Conservation (phyloP, 495 filamentous ascomycete genomes). For the Penicillium riverlandense region DNA sequence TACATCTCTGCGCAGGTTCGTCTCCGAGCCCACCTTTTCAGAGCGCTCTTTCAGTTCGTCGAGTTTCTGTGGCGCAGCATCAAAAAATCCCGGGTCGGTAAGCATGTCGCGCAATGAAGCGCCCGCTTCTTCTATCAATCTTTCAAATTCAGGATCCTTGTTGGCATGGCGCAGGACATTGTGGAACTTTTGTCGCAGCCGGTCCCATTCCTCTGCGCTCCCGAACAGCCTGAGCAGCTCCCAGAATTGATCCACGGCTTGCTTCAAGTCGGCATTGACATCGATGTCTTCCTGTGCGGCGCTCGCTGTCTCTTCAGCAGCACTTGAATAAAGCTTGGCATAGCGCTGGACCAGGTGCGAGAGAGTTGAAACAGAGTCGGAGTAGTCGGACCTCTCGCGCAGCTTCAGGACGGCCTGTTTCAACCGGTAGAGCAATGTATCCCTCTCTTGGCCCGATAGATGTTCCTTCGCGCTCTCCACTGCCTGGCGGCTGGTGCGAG, state of each 20-base stretch:
- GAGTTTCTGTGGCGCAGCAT: conserved; percentile 62
- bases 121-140: conserved; percentile 62
- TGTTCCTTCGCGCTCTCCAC: conserved; percentile 62
- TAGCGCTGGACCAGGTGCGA: conserved; percentile 71
- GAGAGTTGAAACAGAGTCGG: conserved; percentile 75
- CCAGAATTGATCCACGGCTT: conserved; percentile 73
- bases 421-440: conserved; percentile 65
- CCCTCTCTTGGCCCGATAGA: conserved; percentile 56
- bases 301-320: conserved; percentile 53
- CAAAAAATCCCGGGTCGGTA: conserved; percentile 80
- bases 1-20: conserved; percentile 62
- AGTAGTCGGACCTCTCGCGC: conserved; percentile 69
- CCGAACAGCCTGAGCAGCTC: conserved; percentile 71
- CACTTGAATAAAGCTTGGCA: conserved; percentile 66
- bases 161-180: conserved; percentile 66
- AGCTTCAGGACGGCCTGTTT: conserved; percentile 72
- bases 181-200: conserved; percentile 57
- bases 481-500: conserved; percentile 58
- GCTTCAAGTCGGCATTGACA: conserved; percentile 65
- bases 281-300: conserved; percentile 62
- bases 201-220: conserved; percentile 64
- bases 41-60: conserved; percentile 63
- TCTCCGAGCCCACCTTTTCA: conserved; percentile 53
- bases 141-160: conserved; percentile 77
- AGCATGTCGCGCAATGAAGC: conserved; percentile 71